Base-by-base conservation (phyloP, 78 protist genomes). In the Dictyostelium intermedium region DNA sequence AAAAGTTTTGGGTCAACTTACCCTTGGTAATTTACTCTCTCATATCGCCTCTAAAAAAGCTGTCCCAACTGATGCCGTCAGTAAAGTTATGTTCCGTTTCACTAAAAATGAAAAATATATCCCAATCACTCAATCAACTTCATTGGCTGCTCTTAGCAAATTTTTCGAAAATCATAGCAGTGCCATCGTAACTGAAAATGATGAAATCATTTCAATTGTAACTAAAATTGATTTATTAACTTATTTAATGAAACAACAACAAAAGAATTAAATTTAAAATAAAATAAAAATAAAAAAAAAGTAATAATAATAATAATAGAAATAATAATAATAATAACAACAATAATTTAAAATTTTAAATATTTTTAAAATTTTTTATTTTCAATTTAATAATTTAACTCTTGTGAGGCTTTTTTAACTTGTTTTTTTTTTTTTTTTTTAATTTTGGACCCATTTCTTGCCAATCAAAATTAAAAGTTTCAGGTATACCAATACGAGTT, bases 61-160 rank as follows among this genome's bases (percentile, higher is more conserved):
- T 34, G n/a, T 41, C 8, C 83, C 87, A 72, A 82, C 73, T 13
- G 96, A 92, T 25, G 39, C 92, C 1, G 96, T 92, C 82, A 37
- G 76, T 25, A 92, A 92, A 80, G 96, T 92, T 66, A 92, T 92
- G 96, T 92, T 92, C 96, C 84, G 93, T 69, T 92, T 92, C 96
- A 83, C 87, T 72, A 92, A 50, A 23, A 84, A 34, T 53, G 66
- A 86, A 60, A 60, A 83, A 43, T 92, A 74, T 25, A 47, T 86
- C 47, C 82, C 81, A 50, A 92, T 92, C 43, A 74, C 91, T 74
- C 53, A 56, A 35, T 11, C 69, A 13, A 92, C 96, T 82, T 82
- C 96, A 11, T n/a, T 92, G 2, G 91, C 86, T 45, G 34, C 74
- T 76, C 70, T 92, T 4, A 76, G 78, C 53, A 41, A 70, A 56